A percentile compares a stretch with the other conserved stretches of the same genome.
Conservation (phyloP, 2,329 filamentous ascomycete species). For the Ophiocordyceps camponoti-leonardi region DNA sequence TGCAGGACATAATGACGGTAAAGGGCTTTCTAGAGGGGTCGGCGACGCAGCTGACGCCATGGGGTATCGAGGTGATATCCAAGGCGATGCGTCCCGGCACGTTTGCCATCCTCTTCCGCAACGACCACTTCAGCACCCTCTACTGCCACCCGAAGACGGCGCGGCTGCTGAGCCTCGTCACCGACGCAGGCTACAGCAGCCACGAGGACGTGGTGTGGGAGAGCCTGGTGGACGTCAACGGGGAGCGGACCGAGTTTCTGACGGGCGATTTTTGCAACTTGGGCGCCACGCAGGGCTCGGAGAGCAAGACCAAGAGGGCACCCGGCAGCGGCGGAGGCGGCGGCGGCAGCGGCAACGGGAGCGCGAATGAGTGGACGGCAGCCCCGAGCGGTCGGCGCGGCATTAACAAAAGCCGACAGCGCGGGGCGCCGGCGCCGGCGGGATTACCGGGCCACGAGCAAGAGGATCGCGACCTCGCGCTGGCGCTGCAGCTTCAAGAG, state of each 20-base stretch:
- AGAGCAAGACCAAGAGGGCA: not conserved
- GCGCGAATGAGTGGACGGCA: constrained; percentile 34
- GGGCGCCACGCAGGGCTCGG: constrained; percentile 27
- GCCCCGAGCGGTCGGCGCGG: constrained; percentile 20
- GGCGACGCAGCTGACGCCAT: constrained; percentile 72
- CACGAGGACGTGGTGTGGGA: constrained; percentile 96
- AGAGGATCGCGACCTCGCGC: constrained; percentile 73
- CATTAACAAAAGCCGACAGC: constrained; percentile 11
- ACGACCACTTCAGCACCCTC: constrained; percentile 90
- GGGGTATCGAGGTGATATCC: constrained; percentile 60
- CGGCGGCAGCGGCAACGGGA: too few species aligned
- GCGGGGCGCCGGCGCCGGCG: constrained; percentile 11
- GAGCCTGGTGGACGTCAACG: constrained; percentile 74
- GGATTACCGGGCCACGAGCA: constrained; percentile 35
- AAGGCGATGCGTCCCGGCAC: constrained; percentile 57
- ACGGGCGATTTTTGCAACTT: constrained; percentile 81
- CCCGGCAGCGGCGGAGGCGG: constrained; percentile 6
- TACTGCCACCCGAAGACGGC: constrained; percentile 72
- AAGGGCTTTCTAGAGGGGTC: constrained; percentile 66
- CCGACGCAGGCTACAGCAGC: constrained; percentile 74
- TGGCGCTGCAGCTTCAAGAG: constrained; percentile 85
- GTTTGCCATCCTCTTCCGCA: constrained; percentile 84
- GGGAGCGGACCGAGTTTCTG: constrained; percentile 66
- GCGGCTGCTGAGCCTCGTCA: constrained; percentile 69
- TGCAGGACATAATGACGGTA: constrained; percentile 72